Evolutionary conservation across 2,329 filamentous ascomycete genomes (phyloP).

Genomic region (Microdochium paspali): DNA sequence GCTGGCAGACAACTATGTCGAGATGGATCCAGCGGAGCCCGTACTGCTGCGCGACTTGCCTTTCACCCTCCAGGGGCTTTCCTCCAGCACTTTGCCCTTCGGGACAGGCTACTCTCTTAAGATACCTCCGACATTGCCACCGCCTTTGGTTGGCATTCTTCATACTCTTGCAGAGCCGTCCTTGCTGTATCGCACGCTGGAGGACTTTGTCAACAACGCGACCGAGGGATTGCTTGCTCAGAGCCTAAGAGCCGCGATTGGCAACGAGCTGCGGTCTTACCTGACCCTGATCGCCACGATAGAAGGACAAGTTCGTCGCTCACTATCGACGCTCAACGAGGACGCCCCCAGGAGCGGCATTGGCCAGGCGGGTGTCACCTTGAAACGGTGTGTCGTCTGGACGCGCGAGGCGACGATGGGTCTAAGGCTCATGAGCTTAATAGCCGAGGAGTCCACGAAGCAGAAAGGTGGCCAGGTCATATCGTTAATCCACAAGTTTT

Average conservation of each 20-base stretch:
- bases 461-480: slow-evolving; percentile 85
- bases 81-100: slow-evolving; percentile 77
- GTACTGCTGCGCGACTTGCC: slow-evolving; percentile 71
- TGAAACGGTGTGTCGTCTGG: slow-evolving; percentile 96
- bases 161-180: slow-evolving; percentile 90
- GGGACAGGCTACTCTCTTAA: slow-evolving; percentile 58
- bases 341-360: slow-evolving; percentile 58
- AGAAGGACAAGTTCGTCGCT: slow-evolving; percentile 82
- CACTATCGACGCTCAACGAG: slow-evolving; percentile 65
- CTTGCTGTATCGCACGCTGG: slow-evolving; percentile 75
- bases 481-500: slow-evolving; percentile 86
- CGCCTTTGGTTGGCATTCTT: slow-evolving; percentile 77
- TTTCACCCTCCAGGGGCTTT: slow-evolving; percentile 86
- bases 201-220: slow-evolving; percentile 71
- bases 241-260: slow-evolving; percentile 81
- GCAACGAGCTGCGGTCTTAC: slow-evolving; percentile 78
- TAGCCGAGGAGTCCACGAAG: slow-evolving; percentile 82
- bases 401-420: slow-evolving; percentile 96
- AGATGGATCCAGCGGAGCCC: slow-evolving; percentile 54
- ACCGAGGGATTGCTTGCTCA: slow-evolving; percentile 83
- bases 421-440: slow-evolving; percentile 82
- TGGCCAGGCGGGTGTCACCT: slow-evolving; percentile 79
- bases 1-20: slow-evolving; percentile 45
- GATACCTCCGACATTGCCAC: slow-evolving; percentile 68
- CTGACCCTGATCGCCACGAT: slow-evolving; percentile 83